Conservation (phyloP, 495 filamentous ascomycete genomes). For the Aspergillus mulundensis region DNA sequence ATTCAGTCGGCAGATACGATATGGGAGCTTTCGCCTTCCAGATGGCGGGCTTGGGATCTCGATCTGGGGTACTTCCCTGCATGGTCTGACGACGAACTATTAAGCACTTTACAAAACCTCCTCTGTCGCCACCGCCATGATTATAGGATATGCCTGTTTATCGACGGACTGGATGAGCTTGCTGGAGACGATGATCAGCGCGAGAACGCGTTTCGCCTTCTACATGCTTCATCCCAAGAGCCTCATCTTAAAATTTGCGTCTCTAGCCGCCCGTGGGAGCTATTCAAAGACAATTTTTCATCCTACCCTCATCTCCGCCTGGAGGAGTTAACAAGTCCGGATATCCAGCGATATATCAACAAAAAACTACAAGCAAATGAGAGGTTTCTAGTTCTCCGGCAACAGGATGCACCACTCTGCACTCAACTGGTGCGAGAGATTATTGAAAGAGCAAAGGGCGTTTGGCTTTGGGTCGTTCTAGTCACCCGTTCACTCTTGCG, state of each 20-base stretch:
- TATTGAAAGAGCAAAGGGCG: constrained; percentile 26
- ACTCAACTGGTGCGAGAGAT: constrained; percentile 19
- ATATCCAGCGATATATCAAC: constrained; percentile 27
- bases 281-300: constrained; percentile 30
- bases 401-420: background rate
- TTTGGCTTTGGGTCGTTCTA: constrained; percentile 41
- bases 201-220: constrained; percentile 8
- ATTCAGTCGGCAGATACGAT: constrained; percentile 6
- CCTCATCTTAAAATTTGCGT: background rate
- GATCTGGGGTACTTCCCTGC: background rate
- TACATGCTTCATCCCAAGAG: background rate
- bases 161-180: constrained; percentile 35
- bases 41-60: background rate
- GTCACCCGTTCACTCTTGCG: constrained; percentile 25
- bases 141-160: background rate
- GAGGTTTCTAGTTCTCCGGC: background rate
- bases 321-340: constrained; percentile 28
- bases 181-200: constrained; percentile 22
- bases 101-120: background rate
- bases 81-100: background rate
- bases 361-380: background rate
- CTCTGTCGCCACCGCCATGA: background rate
- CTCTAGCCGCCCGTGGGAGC: constrained; percentile 6
- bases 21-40: constrained; percentile 19
- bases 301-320: constrained; percentile 15